Evolutionary conservation across 2,329 filamentous ascomycete genomes (phyloP).

Genomic region (Atkinsonella hypoxylon): DNA sequence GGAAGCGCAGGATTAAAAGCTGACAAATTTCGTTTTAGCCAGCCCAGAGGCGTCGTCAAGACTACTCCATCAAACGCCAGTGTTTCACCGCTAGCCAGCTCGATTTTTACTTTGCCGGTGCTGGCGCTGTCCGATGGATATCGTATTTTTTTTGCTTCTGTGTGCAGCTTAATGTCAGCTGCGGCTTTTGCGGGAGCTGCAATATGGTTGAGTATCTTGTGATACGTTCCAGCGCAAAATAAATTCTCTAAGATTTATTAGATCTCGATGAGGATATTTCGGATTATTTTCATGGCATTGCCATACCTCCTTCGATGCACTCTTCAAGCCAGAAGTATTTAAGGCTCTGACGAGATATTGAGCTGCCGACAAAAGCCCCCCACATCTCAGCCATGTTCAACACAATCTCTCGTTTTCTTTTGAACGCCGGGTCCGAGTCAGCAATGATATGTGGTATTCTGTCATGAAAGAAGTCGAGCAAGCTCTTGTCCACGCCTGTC

Average conservation of each 20-base stretch:
- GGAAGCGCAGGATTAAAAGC: slow-evolving; percentile 52
- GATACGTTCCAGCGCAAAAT: slow-evolving; percentile 48
- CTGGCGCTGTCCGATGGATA: slow-evolving; percentile 12
- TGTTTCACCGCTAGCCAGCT: slow-evolving; percentile 29
- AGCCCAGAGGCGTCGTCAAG: slow-evolving; percentile 56
- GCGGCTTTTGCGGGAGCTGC: slow-evolving; percentile 42
- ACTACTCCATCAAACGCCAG: slow-evolving; percentile 56
- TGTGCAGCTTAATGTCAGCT: slow-evolving; percentile 41
- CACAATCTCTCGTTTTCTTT: slow-evolving; percentile 29
- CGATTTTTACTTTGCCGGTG: slow-evolving; percentile 26
- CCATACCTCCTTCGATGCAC: slow-evolving; percentile 56
- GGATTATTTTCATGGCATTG: not conserved
- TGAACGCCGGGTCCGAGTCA: slow-evolving; percentile 27
- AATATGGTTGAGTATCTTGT: slow-evolving; percentile 45
- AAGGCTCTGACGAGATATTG: slow-evolving; percentile 52
- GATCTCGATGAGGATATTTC: not conserved
- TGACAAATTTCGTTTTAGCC: slow-evolving; percentile 48
- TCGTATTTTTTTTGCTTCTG: slow-evolving; percentile 33
- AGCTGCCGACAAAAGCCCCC: slow-evolving; percentile 60
- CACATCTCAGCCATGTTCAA: slow-evolving; percentile 50
- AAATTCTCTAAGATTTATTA: slow-evolving; percentile 36
- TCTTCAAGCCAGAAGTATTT: slow-evolving; percentile 72
- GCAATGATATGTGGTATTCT: slow-evolving; percentile 34
- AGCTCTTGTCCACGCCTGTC: slow-evolving; percentile 34
- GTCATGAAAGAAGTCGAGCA: slow-evolving; percentile 41